These are phyloP conservation scores for Acacia crassicarpa DNA, from an alignment of 306 rosid species.

Conservation along the genomic window DNA sequence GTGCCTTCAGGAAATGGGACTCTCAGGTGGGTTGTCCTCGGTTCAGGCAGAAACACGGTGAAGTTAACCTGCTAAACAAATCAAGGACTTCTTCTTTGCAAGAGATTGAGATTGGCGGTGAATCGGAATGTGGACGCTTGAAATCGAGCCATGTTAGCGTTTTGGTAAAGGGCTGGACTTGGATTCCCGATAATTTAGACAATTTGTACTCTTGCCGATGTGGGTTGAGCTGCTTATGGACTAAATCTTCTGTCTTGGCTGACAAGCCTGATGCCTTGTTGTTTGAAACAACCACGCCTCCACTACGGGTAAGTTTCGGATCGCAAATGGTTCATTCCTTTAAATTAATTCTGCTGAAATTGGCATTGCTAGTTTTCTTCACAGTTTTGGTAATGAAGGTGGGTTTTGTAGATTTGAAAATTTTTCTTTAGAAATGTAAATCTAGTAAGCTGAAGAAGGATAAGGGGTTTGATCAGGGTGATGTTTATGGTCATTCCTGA, in stretches of 20 bases:
- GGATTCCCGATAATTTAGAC: slow-evolving; percentile 80
- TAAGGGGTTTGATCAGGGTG: not conserved
- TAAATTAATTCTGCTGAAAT: not conserved
- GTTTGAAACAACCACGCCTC: slow-evolving; percentile 68
- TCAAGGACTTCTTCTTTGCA: slow-evolving; percentile 50
- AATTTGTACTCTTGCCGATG: slow-evolving; percentile 63
- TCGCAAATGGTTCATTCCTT: not conserved
- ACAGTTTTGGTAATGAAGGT: not conserved
- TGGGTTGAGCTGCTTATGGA: slow-evolving; percentile 75
- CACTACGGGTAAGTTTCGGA: slow-evolving; percentile 42
- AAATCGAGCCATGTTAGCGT: slow-evolving; percentile 49
- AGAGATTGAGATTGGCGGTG: slow-evolving; percentile 29
- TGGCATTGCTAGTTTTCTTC: not conserved
- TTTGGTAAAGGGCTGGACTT: slow-evolving; percentile 78
- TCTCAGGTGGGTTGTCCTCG: slow-evolving; percentile 57
- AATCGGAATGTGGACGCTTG: slow-evolving; percentile 39
- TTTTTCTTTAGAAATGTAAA: not conserved
- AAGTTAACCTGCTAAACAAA: not conserved
- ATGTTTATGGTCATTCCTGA: not conserved
- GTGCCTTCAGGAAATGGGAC: slow-evolving; percentile 64
- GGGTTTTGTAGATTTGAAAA: not conserved
- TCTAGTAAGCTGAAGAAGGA: not conserved
- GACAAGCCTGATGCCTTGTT: slow-evolving; percentile 69
- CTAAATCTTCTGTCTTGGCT: slow-evolving; percentile 67
- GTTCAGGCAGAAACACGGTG: slow-evolving; percentile 42